Evolutionary conservation across 2,329 filamentous ascomycete species (phyloP).

Genomic region (Diaporthe citriasiana): DNA sequence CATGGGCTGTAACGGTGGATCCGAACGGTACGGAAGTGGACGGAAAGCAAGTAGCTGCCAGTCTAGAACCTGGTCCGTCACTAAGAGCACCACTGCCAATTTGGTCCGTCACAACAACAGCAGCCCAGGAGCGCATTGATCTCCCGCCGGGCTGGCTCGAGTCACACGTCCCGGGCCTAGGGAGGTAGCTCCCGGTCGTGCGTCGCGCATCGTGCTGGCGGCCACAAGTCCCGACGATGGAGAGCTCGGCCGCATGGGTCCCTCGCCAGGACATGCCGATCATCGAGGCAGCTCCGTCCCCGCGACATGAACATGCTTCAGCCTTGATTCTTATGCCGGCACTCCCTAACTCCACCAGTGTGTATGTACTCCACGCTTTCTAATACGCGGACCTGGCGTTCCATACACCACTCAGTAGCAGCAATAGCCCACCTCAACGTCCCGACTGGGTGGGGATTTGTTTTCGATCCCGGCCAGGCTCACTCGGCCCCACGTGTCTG

Average conservation of each 20-base stretch:
- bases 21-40: neutral
- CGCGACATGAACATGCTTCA: slow-evolving; percentile 26
- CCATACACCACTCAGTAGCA: neutral
- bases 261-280: slow-evolving; percentile 19
- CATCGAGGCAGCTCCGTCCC: slow-evolving; percentile 21
- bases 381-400: slow-evolving; percentile 9
- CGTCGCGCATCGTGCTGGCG: neutral
- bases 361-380: neutral
- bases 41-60: neutral
- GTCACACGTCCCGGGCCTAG: slow-evolving; percentile 6
- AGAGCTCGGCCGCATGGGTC: slow-evolving; percentile 6
- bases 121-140: slow-evolving; percentile 25
- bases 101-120: neutral
- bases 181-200: slow-evolving; percentile 13
- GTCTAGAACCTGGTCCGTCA: neutral
- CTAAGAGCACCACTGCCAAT: neutral
- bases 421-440: neutral
- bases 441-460: slow-evolving; percentile 1
- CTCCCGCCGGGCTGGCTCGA: slow-evolving; percentile 16
- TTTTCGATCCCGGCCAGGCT: slow-evolving; percentile 22
- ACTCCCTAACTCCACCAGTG: neutral
- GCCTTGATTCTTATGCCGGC: slow-evolving; percentile 14
- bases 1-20: slow-evolving; percentile 20
- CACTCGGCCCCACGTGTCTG: slow-evolving; percentile 32
- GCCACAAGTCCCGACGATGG: slow-evolving; percentile 6